Evolutionary conservation across 106 monocot genomes (phyloP), one percentile per base, ranked within the genome.

Genomic region (Dendrobium huoshanense): DNA sequence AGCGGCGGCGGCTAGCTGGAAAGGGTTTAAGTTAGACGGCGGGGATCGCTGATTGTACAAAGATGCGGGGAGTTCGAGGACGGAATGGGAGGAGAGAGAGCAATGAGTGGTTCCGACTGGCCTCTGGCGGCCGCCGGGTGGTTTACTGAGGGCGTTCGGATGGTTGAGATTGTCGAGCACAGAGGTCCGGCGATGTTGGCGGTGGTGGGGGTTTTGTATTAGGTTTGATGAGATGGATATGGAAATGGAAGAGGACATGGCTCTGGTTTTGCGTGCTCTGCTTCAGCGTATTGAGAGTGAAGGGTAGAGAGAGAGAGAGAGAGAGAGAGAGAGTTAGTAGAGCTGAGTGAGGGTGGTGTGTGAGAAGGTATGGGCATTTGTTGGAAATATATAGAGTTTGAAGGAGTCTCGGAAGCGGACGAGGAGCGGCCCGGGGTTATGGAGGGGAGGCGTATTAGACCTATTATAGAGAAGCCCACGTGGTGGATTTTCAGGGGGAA

Each of bases 361-460:
- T 3, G 51, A 15, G 51, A 45, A 51, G 51, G 51, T 3, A 13
- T 51, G 10, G 5, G 64, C 8, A 65, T 65, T 8, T 65, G n/a
- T 1, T 24, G 64, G 64, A 5, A 24, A 65, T 65, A 65, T 65
- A 65, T 65, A 65, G 25, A 65, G 64, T 24, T 22, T 24, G n/a
- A 65, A 2, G 64, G 64, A 7, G 64, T 24, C 24, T n/a, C 6
- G 64, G 64, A 65, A 25, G 25, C 22, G 24, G 7, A 25, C 1
- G 64, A 65, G 64, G 64, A 10, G 4, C 0, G n/a, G 7, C n/a
- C 24, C 24, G 64, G 15, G 64, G 25, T 65, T 5, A 65, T 24
- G 64, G 64, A 65, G 64, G 64, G 64, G 64, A 65, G n/a, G 64
- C 64, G 64, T 65, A 65, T 65, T 24, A n/a, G 64, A 15, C 22